These are phyloP conservation scores for Nannochloris sp. DNA, from an alignment of 139 green algal genomes.

Conservation along the genomic window DNA sequence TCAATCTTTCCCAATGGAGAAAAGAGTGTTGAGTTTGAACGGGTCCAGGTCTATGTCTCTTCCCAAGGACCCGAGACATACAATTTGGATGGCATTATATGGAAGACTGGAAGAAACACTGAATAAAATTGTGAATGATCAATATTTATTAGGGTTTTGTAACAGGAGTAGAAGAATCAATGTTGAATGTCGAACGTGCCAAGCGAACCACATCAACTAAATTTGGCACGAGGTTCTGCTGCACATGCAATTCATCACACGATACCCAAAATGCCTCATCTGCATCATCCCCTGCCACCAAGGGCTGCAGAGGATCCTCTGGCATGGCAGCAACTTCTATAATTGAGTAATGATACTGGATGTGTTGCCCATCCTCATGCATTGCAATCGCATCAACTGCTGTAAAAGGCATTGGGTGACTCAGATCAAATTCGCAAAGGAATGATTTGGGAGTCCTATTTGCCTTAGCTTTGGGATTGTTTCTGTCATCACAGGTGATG, in stretches of 20 bases:
- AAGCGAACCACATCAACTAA: background rate
- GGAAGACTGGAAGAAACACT: constrained; percentile 13
- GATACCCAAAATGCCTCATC: constrained; percentile 3
- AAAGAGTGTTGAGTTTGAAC: constrained; percentile 29
- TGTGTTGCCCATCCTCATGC: background rate
- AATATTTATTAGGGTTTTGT: no score
- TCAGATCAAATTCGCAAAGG: background rate
- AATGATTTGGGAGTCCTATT: background rate
- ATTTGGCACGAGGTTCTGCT: constrained; percentile 5
- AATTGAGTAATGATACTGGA: constrained; percentile 7
- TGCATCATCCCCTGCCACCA: constrained; percentile 1
- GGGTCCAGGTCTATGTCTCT: constrained; percentile 44
- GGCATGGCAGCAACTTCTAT: constrained; percentile 9
- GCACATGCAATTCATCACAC: background rate
- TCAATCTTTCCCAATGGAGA: constrained; percentile 45
- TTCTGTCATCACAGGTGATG: background rate
- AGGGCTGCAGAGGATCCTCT: background rate
- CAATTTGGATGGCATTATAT: constrained; percentile 47
- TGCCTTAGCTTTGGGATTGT: background rate
- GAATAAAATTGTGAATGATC: no score
- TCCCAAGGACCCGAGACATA: constrained; percentile 28
- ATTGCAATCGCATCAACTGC: constrained; percentile 11
- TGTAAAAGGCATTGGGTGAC: background rate
- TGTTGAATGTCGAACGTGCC: no score
- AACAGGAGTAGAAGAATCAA: no score